Base-by-base conservation (phyloP, 129 eudicot genomes). In the Centaurea solstitialis region DNA sequence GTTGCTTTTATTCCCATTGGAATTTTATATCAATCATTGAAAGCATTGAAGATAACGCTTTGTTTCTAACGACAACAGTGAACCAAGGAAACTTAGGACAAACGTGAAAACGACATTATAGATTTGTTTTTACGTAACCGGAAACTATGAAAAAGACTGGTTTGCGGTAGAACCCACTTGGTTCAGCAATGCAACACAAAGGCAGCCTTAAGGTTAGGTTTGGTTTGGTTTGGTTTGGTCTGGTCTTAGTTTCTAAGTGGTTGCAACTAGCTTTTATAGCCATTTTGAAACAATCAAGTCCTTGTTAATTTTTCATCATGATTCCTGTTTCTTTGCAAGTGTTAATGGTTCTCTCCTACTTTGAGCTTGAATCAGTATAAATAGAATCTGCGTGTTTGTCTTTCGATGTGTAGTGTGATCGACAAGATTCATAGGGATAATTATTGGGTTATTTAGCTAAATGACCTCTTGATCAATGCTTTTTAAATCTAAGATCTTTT, bases 1-100 rank as follows among this genome's bases (percentile, higher is more conserved):
- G 75, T 17, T 68, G 68, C 40, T 74, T 81, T 74, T 33, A 1
- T 43, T 50, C n/a, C 28, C 69, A 13, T 77, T 21, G 33, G 67
- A 41, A 77, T 28, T 74, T 26, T 35, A 21, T 35, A 47, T 33
- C 30, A 73, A 4, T 72, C 7, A 10, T 20, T 39, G 62, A 57
- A 41, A 30, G 57, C 4, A 21, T 18, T 5, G 28, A 20, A 21
- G 5, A 62, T 20, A 8, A 20, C 13, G 21, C 68, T 7, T 62
- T 62, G 30, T 62, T 7, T 62, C 1, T 20, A 62, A 20, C 28
- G 26, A 18, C 68, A 62, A 20, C 20, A 3, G 64, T 53, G 21
- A 53, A 53, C 22, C 64, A 17, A 53, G 9, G 64, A 53, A 17
- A 53, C 5, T 53, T 53, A 53, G 22, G 64, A 53, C 64, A 53